Evolutionary conservation across 108 stramenopile genomes (phyloP), one percentile per base, ranked within the genome.

Genomic region (Stephanodiscus minutulus): DNA sequence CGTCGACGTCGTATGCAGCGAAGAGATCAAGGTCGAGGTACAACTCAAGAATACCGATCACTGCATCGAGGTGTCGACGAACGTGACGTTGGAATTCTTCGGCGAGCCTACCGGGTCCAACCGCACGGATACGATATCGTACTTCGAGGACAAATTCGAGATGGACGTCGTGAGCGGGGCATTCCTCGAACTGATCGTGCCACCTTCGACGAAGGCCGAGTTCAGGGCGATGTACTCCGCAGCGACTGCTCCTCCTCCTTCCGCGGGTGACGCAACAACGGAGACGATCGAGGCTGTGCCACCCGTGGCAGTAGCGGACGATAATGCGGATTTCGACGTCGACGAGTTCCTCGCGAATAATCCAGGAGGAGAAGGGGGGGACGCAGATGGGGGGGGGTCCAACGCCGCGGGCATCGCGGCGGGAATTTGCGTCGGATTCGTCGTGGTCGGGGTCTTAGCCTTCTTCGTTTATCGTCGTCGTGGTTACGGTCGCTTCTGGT

Each of bases 41-140:
- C 55, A 56, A 31, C 29, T 15, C n/a, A n/a, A n/a, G 55, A n/a
- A 56, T 13, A 33, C 41, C 18, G 57, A 73, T 59, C 73, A 73
- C 46, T 73, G 73, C 63, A 53, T 73, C 29, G 31, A 54, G 48
- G 64, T 73, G 44, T 25, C 56, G 7, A 64, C 64, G 52, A 37
- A 47, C 21, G 56, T 64, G 12, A 49, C 64, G 0, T 25, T 63
- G n/a, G 15, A 73, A 28, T 41, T 66, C 22, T n/a, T 49, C 1
- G 28, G 44, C 44, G 64, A 73, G 46, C 44, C 41, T 0, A 37
- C 1, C 29, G 59, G 39, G 1, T 43, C 36, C 20, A 15, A 44
- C 15, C 37, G 36, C 9, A 55, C 57, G 10, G 57, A 37, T 21
- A 41, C 64, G 1, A 28, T 47, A 0, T 9, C 5, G n/a, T 46